Evolutionary conservation across 2,329 filamentous ascomycete genomes (phyloP), one percentile per base, ranked within the genome.

Genomic region (Paraphaeosphaeria minitans): DNA sequence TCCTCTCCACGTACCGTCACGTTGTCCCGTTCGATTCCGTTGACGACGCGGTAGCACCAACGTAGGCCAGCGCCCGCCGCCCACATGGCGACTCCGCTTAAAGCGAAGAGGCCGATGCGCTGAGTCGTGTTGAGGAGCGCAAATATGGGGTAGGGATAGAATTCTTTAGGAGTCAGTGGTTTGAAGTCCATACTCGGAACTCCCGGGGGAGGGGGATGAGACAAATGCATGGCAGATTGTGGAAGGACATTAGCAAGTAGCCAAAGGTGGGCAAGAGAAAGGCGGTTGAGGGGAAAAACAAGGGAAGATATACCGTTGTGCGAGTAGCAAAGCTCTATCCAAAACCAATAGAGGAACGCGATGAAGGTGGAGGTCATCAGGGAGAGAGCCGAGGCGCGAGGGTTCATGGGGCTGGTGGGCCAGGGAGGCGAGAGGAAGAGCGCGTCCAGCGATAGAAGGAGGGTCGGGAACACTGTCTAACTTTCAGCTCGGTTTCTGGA

Each of bases 131-230:
- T 83, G 43, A 96, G 79, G 46, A 90, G 73, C 9, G 82, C 87
- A 63, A 97, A 94, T 27, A 97, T 83, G 1, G 93, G 93, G 75
- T 97, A 97, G 0, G 93, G 92, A 67, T 96, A 96, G 66, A 83
- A 88, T 55, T 88, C 47, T 50, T 19, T 9, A 10, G 5, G n/a
- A 8, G n/a, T n/a, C 16, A n/a, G n/a, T 39, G 16, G 19, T 16
- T 39, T n/a, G 37, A n/a, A 14, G 7, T 31, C 9, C 29, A 31
- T 4, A 12, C 9, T 10, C 9, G 29, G 29, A 31, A 31, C 10
- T 12, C 8, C 4, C 29, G 29, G 29, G n/a, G n/a, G n/a, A n/a
- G n/a, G n/a, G n/a, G n/a, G 9, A 31, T 31, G 29, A 8, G 7
- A 31, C 5, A 31, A 4, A 31, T 12, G 29, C 2, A 12, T 2